Evolutionary conservation across 768 basidiomycete genomes (phyloP).

Genomic region (Psilocybe azurescens): DNA sequence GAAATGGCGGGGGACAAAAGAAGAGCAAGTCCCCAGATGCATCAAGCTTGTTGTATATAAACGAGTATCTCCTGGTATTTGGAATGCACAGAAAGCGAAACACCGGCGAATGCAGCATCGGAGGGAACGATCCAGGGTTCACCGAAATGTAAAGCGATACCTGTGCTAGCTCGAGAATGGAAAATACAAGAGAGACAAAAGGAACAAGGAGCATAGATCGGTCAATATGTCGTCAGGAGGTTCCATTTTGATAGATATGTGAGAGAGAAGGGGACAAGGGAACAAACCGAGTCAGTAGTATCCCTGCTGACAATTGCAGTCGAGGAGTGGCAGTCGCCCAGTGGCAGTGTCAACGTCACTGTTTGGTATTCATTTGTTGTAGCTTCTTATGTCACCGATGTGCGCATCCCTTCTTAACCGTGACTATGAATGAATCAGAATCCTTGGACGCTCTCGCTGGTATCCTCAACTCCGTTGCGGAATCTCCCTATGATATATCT

Average conservation of each 20-base stretch:
- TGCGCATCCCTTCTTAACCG: background rate
- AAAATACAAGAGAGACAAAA: slow-evolving; percentile 21
- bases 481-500: slow-evolving; percentile 63
- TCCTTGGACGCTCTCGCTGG: slow-evolving; percentile 68
- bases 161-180: slow-evolving; percentile 19
- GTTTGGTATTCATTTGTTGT: background rate
- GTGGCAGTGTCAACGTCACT: slow-evolving; percentile 14
- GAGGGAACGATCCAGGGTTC: slow-evolving; percentile 18
- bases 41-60: slow-evolving; percentile 15
- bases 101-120: slow-evolving; percentile 24
- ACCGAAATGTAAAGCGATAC: slow-evolving; percentile 22
- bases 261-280: background rate
- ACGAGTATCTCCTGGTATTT: slow-evolving; percentile 3
- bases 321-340: background rate
- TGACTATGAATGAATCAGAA: slow-evolving; percentile 50
- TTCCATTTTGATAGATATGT: slow-evolving; percentile 12
- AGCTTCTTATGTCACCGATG: slow-evolving; percentile 11
- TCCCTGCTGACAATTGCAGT: slow-evolving; percentile 1
- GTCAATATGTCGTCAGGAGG: background rate
- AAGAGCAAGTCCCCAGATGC: background rate
- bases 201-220: background rate
- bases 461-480: slow-evolving; percentile 60
- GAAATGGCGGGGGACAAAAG: slow-evolving; percentile 21
- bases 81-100: slow-evolving; percentile 26
- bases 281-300: background rate